Evolutionary conservation across 768 basidiomycete species (phyloP).

Genomic region (Hericium alpestre): DNA sequence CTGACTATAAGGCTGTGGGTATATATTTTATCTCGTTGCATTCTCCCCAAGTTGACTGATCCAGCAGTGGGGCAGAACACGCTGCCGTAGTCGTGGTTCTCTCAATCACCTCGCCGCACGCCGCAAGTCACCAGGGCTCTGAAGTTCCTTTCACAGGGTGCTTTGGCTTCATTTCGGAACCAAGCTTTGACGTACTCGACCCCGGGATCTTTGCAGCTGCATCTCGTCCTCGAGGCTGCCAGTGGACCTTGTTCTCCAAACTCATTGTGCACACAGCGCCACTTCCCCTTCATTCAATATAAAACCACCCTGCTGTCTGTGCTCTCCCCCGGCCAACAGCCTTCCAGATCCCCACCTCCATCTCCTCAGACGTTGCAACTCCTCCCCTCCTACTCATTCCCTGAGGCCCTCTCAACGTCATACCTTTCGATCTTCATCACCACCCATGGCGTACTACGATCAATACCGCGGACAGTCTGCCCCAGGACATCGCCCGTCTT

Average conservation of each 20-base stretch:
- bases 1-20: not conserved
- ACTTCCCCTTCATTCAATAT: slow-evolving; percentile 4
- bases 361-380: not conserved
- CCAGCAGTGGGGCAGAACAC: not conserved
- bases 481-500: slow-evolving; percentile 4
- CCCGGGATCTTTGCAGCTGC: slow-evolving; percentile 5
- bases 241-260: slow-evolving; percentile 4
- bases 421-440: too few relatives aligned
- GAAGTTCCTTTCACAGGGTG: slow-evolving; percentile 2
- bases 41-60: not conserved
- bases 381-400: too few relatives aligned
- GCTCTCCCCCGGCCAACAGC: not conserved
- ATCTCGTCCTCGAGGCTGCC: slow-evolving; percentile 10
- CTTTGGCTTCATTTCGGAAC: slow-evolving; percentile 2
- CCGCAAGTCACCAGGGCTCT: slow-evolving; percentile 5
- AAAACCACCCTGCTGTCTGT: slow-evolving; percentile 3
- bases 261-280: not conserved
- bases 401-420: too few relatives aligned
- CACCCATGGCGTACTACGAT: slow-evolving; percentile 7
- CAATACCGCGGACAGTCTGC: not conserved
- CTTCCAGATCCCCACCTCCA: not conserved
- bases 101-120: not conserved
- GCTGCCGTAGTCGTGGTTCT: not conserved
- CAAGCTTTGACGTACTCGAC: slow-evolving; percentile 7
- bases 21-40: not conserved